These are phyloP conservation scores for Aspergillus arachidicola DNA, from an alignment of 2,329 filamentous ascomycete species.

Conservation along the genomic window DNA sequence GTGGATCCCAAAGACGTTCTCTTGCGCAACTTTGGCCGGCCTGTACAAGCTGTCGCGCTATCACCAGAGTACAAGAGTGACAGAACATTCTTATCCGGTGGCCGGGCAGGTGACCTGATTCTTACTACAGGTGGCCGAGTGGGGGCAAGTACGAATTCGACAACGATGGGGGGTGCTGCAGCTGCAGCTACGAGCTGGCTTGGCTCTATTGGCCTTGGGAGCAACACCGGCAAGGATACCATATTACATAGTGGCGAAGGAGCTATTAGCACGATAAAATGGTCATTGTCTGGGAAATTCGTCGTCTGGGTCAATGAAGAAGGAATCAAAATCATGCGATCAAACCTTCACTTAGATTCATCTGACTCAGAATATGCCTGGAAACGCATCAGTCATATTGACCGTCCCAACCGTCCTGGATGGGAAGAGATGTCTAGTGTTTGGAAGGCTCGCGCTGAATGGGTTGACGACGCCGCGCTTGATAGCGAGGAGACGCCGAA, in stretches of 20 bases:
- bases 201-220: constrained; percentile 79
- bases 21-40: constrained; percentile 88
- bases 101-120: constrained; percentile 82
- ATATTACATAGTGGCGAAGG: constrained; percentile 91
- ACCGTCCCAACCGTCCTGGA: constrained; percentile 78
- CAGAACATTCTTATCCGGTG: constrained; percentile 85
- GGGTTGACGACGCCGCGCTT: constrained; percentile 84
- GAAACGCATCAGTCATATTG: constrained; percentile 92
- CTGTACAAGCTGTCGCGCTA: constrained; percentile 88
- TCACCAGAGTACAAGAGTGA: constrained; percentile 94
- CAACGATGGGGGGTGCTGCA: constrained; percentile 73
- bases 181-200: constrained; percentile 89
- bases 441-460: constrained; percentile 90
- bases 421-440: constrained; percentile 98
- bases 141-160: constrained; percentile 80
- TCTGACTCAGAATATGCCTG: constrained; percentile 80
- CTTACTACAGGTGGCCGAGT: constrained; percentile 79
- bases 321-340: constrained; percentile 96
- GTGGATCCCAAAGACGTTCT: constrained; percentile 88
- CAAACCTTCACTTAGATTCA: constrained; percentile 77
- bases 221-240: constrained; percentile 79
- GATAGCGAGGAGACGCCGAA: constrained; percentile 66
- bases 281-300: constrained; percentile 90
- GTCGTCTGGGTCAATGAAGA: constrained; percentile 96
- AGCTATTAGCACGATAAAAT: constrained; percentile 86